These are phyloP conservation scores for Adansonia gregorii DNA, from an alignment of 441 rosid genomes.

Conservation along the genomic window DNA sequence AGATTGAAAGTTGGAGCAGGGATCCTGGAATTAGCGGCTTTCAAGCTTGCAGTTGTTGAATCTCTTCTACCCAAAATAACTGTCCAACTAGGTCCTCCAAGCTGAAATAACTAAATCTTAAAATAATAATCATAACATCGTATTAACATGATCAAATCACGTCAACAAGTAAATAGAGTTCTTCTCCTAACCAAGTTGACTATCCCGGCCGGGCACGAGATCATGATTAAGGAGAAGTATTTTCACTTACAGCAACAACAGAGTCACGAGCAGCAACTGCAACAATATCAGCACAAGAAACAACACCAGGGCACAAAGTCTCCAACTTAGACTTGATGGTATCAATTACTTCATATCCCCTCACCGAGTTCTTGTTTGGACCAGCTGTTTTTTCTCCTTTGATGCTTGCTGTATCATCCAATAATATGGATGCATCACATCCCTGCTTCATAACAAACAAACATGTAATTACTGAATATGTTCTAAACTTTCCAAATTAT, in stretches of 20 bases:
- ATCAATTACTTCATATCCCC: constrained; percentile 43
- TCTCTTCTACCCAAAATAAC: constrained; percentile 52
- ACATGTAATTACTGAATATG: no score
- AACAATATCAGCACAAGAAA: constrained; percentile 49
- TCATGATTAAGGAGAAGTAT: background rate
- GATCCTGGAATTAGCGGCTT: constrained; percentile 38
- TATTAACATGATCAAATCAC: no score
- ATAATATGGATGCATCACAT: constrained; percentile 39
- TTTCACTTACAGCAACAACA: constrained; percentile 34
- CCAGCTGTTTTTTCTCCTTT: constrained; percentile 39
- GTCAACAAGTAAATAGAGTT: no score
- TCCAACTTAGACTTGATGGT: constrained; percentile 38
- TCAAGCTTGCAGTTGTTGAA: constrained; percentile 45
- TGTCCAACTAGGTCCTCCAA: constrained; percentile 44
- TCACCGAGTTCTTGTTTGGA: constrained; percentile 32
- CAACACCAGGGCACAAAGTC: constrained; percentile 34
- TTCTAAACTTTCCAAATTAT: no score
- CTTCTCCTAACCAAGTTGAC: background rate
- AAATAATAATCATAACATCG: no score
- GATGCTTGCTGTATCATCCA: constrained; percentile 34
- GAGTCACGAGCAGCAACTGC: constrained; percentile 46
- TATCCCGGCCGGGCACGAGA: background rate
- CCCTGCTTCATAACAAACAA: constrained; percentile 32
- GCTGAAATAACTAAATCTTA: constrained; percentile 15
- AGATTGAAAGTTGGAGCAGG: constrained; percentile 41